Evolutionary conservation across 2,329 filamentous ascomycete genomes (phyloP).

Genomic region (Dothistroma pini): DNA sequence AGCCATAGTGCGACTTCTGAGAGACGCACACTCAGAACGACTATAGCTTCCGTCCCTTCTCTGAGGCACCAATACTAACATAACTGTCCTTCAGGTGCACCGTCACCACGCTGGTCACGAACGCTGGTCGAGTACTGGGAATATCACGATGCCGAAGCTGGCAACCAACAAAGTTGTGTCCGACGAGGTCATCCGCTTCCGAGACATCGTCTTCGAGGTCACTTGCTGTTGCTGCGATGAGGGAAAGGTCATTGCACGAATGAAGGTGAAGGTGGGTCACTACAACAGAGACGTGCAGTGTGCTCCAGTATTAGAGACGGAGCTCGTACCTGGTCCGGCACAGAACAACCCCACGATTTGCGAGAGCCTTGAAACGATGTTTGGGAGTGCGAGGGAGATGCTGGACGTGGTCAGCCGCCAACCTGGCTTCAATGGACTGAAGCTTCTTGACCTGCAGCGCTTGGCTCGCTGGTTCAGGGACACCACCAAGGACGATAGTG

Average conservation of each 20-base stretch:
- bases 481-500: neutral
- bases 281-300: neutral
- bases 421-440: constrained; percentile 8
- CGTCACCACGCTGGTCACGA: constrained; percentile 3
- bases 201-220: constrained; percentile 1
- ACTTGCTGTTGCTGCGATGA: constrained; percentile 9
- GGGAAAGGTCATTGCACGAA: neutral
- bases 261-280: neutral
- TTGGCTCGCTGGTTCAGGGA: constrained; percentile 5
- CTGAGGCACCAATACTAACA: too few relatives aligned
- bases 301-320: neutral
- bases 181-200: constrained; percentile 4
- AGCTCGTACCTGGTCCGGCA: neutral
- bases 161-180: neutral
- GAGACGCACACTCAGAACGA: too few relatives aligned
- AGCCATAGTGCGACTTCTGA: too few relatives aligned
- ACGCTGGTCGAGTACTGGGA: constrained; percentile 3
- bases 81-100: neutral
- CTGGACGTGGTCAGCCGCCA: neutral
- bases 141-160: constrained; percentile 1
- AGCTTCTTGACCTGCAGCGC: constrained; percentile 1
- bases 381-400: neutral
- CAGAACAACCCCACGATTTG: neutral
- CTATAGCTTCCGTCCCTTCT: too few relatives aligned
- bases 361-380: constrained; percentile 6